Evolutionary conservation across 1,284 basidiomycete species (phyloP).

Genomic region (Entoloma clypeatum): DNA sequence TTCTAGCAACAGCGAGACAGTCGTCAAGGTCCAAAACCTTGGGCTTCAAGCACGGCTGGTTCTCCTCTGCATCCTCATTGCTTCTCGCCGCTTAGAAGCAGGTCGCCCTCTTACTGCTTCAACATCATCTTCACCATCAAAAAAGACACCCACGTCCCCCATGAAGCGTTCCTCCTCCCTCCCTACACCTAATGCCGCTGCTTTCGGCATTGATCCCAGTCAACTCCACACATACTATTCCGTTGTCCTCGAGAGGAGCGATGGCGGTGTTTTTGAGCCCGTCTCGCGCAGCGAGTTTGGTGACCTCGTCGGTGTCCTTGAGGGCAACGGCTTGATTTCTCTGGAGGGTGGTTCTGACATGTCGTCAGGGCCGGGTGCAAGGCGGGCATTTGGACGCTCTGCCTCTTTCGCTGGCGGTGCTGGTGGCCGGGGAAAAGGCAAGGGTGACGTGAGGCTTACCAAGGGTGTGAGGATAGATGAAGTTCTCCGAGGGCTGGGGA

Average conservation of each 20-base stretch:
- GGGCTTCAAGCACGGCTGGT: slow-evolving; percentile 70
- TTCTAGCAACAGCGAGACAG: slow-evolving; percentile 54
- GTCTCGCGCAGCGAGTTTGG: slow-evolving; percentile 73
- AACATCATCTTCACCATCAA: slow-evolving; percentile 37
- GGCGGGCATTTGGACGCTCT: slow-evolving; percentile 50
- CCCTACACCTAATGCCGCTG: slow-evolving; percentile 21
- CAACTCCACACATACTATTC: slow-evolving; percentile 64
- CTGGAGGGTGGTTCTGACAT: slow-evolving; percentile 30
- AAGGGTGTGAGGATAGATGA: slow-evolving; percentile 61
- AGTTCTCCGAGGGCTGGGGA: slow-evolving; percentile 59
- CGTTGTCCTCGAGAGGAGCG: slow-evolving; percentile 51
- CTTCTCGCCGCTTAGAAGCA: slow-evolving; percentile 55
- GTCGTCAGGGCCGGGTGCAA: slow-evolving; percentile 30
- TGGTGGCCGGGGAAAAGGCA: slow-evolving; percentile 25
- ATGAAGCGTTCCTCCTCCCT: slow-evolving; percentile 48
- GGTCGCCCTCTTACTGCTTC: slow-evolving; percentile 47
- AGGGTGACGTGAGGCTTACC: slow-evolving; percentile 50
- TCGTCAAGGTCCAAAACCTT: slow-evolving; percentile 59
- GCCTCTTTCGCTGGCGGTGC: slow-evolving; percentile 51
- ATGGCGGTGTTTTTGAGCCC: slow-evolving; percentile 51
- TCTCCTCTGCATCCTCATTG: slow-evolving; percentile 60
- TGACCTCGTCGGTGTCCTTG: slow-evolving; percentile 66
- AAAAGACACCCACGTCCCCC: slow-evolving; percentile 47
- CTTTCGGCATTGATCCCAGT: slow-evolving; percentile 47
- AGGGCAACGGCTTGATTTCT: slow-evolving; percentile 62